Evolutionary conservation across 2,329 filamentous ascomycete genomes (phyloP).

Genomic region (Endothia cerciana): DNA sequence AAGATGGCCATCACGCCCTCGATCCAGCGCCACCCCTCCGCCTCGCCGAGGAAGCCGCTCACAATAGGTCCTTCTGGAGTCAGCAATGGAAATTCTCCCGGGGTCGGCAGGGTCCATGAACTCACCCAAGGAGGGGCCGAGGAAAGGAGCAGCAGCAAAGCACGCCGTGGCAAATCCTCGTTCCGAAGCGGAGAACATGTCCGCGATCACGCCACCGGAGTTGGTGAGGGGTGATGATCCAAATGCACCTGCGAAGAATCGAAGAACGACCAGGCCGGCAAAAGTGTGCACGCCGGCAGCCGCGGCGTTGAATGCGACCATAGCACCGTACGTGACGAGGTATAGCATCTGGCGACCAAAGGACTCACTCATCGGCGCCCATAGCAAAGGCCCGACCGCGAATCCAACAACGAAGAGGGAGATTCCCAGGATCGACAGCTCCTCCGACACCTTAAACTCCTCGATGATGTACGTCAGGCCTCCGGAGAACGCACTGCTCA

Average conservation of each 20-base stretch:
- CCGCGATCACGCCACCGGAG: slow-evolving; percentile 64
- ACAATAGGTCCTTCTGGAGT: slow-evolving; percentile 57
- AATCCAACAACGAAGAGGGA: slow-evolving; percentile 37
- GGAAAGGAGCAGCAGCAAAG: slow-evolving; percentile 68
- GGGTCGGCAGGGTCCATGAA: rapidly evolving
- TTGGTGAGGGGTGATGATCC: slow-evolving; percentile 66
- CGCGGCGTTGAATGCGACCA: slow-evolving; percentile 65
- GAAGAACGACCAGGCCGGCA: slow-evolving; percentile 61
- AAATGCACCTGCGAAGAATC: slow-evolving; percentile 67
- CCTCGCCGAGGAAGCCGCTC: slow-evolving; percentile 67
- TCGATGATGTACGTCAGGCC: slow-evolving; percentile 57
- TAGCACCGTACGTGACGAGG: slow-evolving; percentile 56
- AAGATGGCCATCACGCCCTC: slow-evolving; percentile 68
- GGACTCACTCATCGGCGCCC: slow-evolving; percentile 48
- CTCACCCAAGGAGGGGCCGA: slow-evolving; percentile 59
- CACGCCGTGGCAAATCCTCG: slow-evolving; percentile 63
- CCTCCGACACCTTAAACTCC: slow-evolving; percentile 55
- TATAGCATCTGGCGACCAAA: slow-evolving; percentile 65
- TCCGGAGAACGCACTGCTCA: slow-evolving; percentile 69
- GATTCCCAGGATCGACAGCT: slow-evolving; percentile 63
- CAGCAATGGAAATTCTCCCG: background rate
- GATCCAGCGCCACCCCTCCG: slow-evolving; percentile 72
- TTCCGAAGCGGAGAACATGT: slow-evolving; percentile 58
- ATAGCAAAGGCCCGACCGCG: slow-evolving; percentile 30
- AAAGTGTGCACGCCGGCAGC: slow-evolving; percentile 62